Evolutionary conservation across 768 basidiomycete genomes (phyloP).

Genomic region (Phanerodontia chrysosporium): DNA sequence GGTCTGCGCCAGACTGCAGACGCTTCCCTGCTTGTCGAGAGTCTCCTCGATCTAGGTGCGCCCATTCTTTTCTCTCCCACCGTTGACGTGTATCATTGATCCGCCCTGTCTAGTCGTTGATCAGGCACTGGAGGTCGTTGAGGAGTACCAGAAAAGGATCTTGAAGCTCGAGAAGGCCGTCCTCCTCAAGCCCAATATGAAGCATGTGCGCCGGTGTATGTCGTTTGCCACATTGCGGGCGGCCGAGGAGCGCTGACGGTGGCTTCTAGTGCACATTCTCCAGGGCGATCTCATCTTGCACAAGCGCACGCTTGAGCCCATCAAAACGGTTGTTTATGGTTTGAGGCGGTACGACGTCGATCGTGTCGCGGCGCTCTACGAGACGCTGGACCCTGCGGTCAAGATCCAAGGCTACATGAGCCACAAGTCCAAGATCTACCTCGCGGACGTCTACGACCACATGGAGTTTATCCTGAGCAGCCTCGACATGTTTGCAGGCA

Average conservation of each 20-base stretch:
- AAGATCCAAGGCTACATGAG: conserved; percentile 61
- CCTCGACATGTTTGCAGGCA: conserved; percentile 69
- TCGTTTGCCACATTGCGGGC: conserved; percentile 3
- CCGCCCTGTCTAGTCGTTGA: conserved; percentile 54
- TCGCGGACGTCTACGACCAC: conserved; percentile 74
- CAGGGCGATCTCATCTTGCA: conserved; percentile 71
- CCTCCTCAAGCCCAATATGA: conserved; percentile 56
- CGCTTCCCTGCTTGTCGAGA: conserved; percentile 64
- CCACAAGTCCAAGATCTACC: conserved; percentile 64
- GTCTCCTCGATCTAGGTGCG: conserved; percentile 54
- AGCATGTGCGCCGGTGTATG: conserved; percentile 56
- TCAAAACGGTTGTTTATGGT: conserved; percentile 66
- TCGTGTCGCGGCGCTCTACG: conserved; percentile 54
- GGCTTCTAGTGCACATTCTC: conserved; percentile 60
- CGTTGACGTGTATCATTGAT: not conserved
- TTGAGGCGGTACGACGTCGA: conserved; percentile 68
- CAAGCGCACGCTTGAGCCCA: conserved; percentile 69
- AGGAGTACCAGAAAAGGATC: conserved; percentile 62
- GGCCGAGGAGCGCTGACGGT: not conserved
- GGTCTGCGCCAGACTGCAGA: conserved; percentile 60
- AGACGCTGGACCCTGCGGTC: conserved; percentile 22
- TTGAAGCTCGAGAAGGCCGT: conserved; percentile 56
- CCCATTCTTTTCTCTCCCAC: conserved; percentile 14
- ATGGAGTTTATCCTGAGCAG: conserved; percentile 68
- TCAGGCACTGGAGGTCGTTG: conserved; percentile 60